Evolutionary conservation across 1,139 yeast genomes (phyloP), one percentile per base, ranked within the genome.

Genomic region (Kazachstania sp.): DNA sequence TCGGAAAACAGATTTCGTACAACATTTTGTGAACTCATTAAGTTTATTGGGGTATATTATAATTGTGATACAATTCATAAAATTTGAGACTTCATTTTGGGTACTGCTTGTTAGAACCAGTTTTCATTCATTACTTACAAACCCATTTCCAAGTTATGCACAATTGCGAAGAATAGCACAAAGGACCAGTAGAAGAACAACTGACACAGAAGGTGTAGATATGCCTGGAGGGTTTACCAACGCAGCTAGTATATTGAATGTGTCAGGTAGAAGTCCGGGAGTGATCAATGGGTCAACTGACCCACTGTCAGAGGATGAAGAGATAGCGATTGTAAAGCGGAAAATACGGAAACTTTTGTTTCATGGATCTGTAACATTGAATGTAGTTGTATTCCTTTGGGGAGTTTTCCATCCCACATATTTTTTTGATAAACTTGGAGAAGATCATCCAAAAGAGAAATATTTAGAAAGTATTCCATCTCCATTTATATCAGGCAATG

Each of bases 111-210:
- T 61, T 20, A 51, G 71, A 44, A 43, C 57, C 18, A 28, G 51
- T 4, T 49, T 66, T 1, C 71, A 69, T 30, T 54, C 62, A 2
- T 44, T 66, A 3, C 44, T 67, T n/a, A 38, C 64, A 3, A 55
- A 60, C 12, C 71, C 73, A 0, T 69, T 67, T 47, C 72, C 72
- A 0, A 47, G 53, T 35, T 54, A 60, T 32, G 20, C 44, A 1
- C 59, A 54, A 30, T 38, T 55, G 18, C 44, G 50, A 35, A 45
- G 63, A 26, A 49, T 60, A 47, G 52, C 45, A 46, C 52, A 35
- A 35, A 57, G 32, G 47, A 54, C 15, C 52, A 45, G 45, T 41
- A 8, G 31, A 51, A 20, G 13, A 2, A 7, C 43, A 23, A 5
- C 37, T 8, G 2, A 15, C 53, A 55, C 38, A 4, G 29, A 34